Evolutionary conservation across 495 filamentous ascomycete species (phyloP).

Genomic region (Aspergillus wentii): DNA sequence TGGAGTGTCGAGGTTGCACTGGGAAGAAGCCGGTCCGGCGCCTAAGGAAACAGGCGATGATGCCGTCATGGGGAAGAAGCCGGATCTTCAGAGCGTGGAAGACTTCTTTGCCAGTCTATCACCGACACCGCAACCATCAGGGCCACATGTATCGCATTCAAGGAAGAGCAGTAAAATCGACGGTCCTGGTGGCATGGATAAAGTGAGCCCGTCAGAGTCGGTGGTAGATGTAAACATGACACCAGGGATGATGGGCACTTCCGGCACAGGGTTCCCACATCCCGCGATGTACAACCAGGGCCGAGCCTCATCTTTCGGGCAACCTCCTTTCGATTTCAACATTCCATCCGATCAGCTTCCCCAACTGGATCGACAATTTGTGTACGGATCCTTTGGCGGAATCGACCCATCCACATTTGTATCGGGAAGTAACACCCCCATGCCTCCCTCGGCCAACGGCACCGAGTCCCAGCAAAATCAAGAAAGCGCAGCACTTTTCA

Average conservation of each 20-base stretch:
- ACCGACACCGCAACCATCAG: slow-evolving; percentile 50
- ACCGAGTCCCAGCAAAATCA: slow-evolving; percentile 12
- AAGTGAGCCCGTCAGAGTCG: slow-evolving; percentile 25
- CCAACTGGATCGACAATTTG: slow-evolving; percentile 71
- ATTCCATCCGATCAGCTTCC: slow-evolving; percentile 43
- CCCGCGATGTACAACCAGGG: slow-evolving; percentile 30
- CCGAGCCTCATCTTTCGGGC: slow-evolving; percentile 31
- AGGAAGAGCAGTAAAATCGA: slow-evolving; percentile 32
- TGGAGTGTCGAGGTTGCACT: slow-evolving; percentile 78
- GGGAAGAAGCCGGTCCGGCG: slow-evolving; percentile 69
- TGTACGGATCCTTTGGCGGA: slow-evolving; percentile 70
- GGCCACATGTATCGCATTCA: slow-evolving; percentile 34
- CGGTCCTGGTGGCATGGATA: slow-evolving; percentile 18
- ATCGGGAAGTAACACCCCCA: slow-evolving; percentile 20
- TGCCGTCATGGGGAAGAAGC: slow-evolving; percentile 75
- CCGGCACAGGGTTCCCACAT: slow-evolving; percentile 41
- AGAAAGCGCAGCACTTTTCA: slow-evolving; percentile 25
- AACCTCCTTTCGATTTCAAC: slow-evolving; percentile 34
- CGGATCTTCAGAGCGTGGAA: slow-evolving; percentile 87
- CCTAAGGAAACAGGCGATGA: slow-evolving; percentile 72
- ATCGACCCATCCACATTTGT: slow-evolving; percentile 47
- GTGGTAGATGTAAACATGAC: slow-evolving; percentile 32
- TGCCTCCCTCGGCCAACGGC: slow-evolving; percentile 21
- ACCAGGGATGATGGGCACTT: slow-evolving; percentile 26
- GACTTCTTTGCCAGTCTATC: slow-evolving; percentile 88